phyloP scores from a whole-genome alignment of 441 rosid genomes.

The Adansonia madagascariensis region DNA sequence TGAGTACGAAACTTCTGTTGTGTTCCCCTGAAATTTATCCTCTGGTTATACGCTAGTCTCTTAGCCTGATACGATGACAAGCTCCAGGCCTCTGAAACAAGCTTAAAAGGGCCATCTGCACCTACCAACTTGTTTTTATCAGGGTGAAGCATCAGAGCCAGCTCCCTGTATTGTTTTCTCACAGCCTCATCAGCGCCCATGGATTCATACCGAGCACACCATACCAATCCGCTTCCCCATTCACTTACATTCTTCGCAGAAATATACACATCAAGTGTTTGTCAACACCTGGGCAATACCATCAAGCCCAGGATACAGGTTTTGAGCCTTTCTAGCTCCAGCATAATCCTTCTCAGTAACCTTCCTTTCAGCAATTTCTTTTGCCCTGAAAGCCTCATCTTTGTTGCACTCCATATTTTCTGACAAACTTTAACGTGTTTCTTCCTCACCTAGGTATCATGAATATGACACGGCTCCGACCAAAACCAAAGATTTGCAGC shows the following conservation, averaged over 20 bases:
- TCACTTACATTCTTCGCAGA: constrained; percentile 63
- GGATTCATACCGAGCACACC: constrained; percentile 74
- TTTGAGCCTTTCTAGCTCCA: constrained; percentile 88
- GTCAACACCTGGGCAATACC: constrained; percentile 68
- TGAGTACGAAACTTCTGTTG: constrained; percentile 42
- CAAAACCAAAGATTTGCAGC: constrained; percentile 13
- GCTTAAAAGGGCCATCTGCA: constrained; percentile 85
- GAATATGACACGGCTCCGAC: constrained; percentile 23
- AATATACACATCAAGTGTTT: constrained; percentile 59
- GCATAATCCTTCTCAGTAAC: constrained; percentile 61
- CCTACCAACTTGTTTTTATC: constrained; percentile 84
- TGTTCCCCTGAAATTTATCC: constrained; percentile 42
- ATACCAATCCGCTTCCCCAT: constrained; percentile 83
- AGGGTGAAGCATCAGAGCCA: constrained; percentile 84
- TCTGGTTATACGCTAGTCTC: constrained; percentile 61
- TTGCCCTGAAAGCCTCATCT: constrained; percentile 92
- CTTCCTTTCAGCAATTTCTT: constrained; percentile 86
- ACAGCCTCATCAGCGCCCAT: constrained; percentile 67
- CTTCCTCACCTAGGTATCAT: constrained; percentile 22
- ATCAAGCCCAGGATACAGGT: constrained; percentile 72
- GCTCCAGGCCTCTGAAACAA: constrained; percentile 85
- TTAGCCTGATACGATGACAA: constrained; percentile 66
- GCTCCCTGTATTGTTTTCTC: constrained; percentile 71
- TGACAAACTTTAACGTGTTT: background rate
- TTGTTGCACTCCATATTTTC: constrained; percentile 84